Percentiles rank a stretch among this genome's conserved stretches.
Evolutionary conservation across 768 basidiomycete genomes (phyloP).

Genomic region (Cystobasidium tubakii): DNA sequence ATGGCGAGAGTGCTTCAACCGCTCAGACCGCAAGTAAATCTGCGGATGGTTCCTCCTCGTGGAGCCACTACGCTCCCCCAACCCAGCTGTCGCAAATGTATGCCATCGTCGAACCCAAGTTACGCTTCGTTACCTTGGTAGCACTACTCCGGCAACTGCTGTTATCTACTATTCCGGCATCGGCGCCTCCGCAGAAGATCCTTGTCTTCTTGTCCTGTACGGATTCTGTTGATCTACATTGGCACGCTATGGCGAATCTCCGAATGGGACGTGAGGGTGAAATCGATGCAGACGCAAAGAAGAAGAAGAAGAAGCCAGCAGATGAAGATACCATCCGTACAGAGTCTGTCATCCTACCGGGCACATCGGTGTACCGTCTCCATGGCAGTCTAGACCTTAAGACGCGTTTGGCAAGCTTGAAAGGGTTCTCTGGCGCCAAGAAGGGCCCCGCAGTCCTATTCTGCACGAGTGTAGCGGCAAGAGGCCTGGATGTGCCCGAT

Average conservation of each 20-base stretch:
- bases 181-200: slow-evolving; percentile 60
- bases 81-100: slow-evolving; percentile 89
- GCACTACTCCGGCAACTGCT: slow-evolving; percentile 66
- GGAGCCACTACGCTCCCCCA: slow-evolving; percentile 60
- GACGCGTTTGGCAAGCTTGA: slow-evolving; percentile 74
- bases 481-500: slow-evolving; percentile 90
- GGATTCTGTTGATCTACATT: slow-evolving; percentile 96
- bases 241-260: slow-evolving; percentile 70
- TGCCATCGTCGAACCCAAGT: slow-evolving; percentile 79
- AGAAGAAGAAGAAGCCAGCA: slow-evolving; percentile 42
- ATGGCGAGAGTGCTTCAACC: slow-evolving; percentile 47
- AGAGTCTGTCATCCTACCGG: slow-evolving; percentile 68
- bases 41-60: not conserved
- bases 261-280: slow-evolving; percentile 56
- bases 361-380: slow-evolving; percentile 73
- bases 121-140: slow-evolving; percentile 84
- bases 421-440: slow-evolving; percentile 60
- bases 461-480: slow-evolving; percentile 96
- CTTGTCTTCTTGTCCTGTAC: slow-evolving; percentile 96
- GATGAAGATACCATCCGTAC: slow-evolving; percentile 41
- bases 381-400: slow-evolving; percentile 84
- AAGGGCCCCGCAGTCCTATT: slow-evolving; percentile 66
- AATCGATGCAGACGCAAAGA: slow-evolving; percentile 41
- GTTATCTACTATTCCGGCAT: slow-evolving; percentile 50
- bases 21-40: not conserved